These are phyloP conservation scores for Lanmaoa pseudosensibilis DNA, from an alignment of 768 basidiomycete genomes.

Conservation along the genomic window DNA sequence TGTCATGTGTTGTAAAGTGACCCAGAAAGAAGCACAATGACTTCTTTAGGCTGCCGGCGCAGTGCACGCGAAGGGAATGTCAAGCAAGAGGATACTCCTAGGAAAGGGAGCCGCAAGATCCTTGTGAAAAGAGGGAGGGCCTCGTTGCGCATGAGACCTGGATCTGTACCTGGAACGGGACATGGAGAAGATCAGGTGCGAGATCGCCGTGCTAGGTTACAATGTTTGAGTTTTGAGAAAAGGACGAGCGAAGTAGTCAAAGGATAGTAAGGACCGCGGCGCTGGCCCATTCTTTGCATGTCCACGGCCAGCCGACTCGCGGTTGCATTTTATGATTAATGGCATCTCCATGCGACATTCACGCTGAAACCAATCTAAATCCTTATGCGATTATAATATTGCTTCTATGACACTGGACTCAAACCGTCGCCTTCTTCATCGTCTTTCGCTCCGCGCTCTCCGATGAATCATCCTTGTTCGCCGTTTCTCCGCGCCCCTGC, in stretches of 20 bases:
- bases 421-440: slow-evolving; percentile 52
- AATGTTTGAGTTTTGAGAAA: slow-evolving; percentile 22
- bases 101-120: slow-evolving; percentile 11
- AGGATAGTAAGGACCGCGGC: slow-evolving; percentile 17
- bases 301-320: slow-evolving; percentile 18
- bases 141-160: slow-evolving; percentile 15
- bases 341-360: slow-evolving; percentile 18
- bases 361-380: slow-evolving; percentile 20
- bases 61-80: slow-evolving; percentile 8
- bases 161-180: slow-evolving; percentile 13
- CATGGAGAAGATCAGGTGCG: slow-evolving; percentile 25
- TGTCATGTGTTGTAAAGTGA: slow-evolving; percentile 28
- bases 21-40: slow-evolving; percentile 30
- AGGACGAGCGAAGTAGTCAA: not conserved
- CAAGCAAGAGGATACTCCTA: slow-evolving; percentile 14
- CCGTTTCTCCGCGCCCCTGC: slow-evolving; percentile 19
- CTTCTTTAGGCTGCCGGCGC: slow-evolving; percentile 11
- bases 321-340: slow-evolving; percentile 3
- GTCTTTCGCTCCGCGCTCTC: slow-evolving; percentile 44
- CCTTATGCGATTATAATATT: slow-evolving; percentile 17
- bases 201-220: slow-evolving; percentile 32
- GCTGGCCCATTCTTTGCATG: not conserved
- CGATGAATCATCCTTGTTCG: slow-evolving; percentile 34
- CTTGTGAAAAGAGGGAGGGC: slow-evolving; percentile 11
- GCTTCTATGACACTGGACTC: slow-evolving; percentile 36